Conservation (phyloP, 768 basidiomycete genomes). For the Dendrothele bispora region DNA sequence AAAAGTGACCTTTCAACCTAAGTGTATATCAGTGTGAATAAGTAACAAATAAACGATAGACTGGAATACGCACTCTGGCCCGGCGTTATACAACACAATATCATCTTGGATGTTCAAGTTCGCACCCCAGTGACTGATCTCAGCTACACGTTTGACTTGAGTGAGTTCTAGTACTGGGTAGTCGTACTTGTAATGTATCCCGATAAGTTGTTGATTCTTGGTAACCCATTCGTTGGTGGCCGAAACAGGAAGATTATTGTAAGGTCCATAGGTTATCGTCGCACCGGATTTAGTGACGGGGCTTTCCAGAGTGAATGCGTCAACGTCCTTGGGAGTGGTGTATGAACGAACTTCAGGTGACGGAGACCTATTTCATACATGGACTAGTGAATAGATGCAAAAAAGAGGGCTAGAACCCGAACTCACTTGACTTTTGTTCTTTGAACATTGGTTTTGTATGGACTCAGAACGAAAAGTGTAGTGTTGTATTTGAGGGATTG, state of each 20-base stretch:
- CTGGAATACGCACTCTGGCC: constrained; percentile 66
- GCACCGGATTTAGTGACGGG: constrained; percentile 73
- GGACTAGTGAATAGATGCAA: constrained; percentile 2
- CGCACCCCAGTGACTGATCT: constrained; percentile 97
- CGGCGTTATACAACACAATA: constrained; percentile 83
- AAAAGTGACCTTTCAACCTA: constrained; percentile 95
- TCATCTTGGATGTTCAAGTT: constrained; percentile 94
- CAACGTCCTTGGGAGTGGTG: constrained; percentile 62
- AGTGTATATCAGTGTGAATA: constrained; percentile 1
- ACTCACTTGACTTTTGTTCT: constrained; percentile 85
- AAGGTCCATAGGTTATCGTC: constrained; percentile 89
- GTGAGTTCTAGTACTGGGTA: constrained; percentile 77
- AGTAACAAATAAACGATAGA: constrained; percentile 5
- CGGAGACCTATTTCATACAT: constrained; percentile 50
- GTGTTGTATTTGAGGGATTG: constrained; percentile 79
- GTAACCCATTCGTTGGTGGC: constrained; percentile 54
- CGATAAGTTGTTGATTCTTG: constrained; percentile 62
- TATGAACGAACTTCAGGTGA: constrained; percentile 70
- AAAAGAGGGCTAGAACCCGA: neutral
- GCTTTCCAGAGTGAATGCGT: constrained; percentile 59
- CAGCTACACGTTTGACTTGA: constrained; percentile 72
- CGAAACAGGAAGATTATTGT: constrained; percentile 69
- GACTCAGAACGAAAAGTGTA: constrained; percentile 80
- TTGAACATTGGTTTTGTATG: constrained; percentile 79
- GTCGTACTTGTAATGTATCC: constrained; percentile 82